Evolutionary conservation across 129 eudicot species (phyloP).

Genomic region (Ambrosia artemisiifolia): DNA sequence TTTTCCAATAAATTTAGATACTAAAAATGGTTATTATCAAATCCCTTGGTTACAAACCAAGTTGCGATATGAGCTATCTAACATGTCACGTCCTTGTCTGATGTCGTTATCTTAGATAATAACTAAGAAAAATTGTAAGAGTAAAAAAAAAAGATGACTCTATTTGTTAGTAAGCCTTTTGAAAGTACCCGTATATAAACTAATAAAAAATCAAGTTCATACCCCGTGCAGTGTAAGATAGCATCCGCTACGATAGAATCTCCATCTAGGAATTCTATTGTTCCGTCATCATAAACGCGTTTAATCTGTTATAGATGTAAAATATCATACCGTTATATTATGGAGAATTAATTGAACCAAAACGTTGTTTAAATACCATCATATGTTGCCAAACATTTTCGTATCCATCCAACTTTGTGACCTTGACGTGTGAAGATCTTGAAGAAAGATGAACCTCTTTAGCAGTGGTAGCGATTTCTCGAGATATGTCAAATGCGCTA

Average conservation of each 20-base stretch:
- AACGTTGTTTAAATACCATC: conserved; percentile 28
- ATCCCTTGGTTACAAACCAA: too few species aligned
- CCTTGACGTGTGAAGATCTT: conserved; percentile 37
- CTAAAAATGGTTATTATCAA: neutral
- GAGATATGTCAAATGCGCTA: conserved; percentile 58
- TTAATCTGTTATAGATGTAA: conserved; percentile 34
- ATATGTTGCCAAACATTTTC: conserved; percentile 59
- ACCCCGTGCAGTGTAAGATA: conserved; percentile 83
- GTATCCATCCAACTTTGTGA: conserved; percentile 26
- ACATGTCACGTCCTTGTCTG: too few species aligned
- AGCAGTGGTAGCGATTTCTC: conserved; percentile 53
- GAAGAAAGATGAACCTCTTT: conserved; percentile 70
- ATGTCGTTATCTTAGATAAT: too few species aligned
- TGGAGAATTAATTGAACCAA: neutral
- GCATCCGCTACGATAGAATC: conserved; percentile 40
- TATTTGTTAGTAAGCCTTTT: too few species aligned
- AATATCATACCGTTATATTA: neutral
- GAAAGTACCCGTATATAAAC: too few species aligned
- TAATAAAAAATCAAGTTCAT: neutral
- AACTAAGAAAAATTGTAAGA: too few species aligned
- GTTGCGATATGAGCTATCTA: too few species aligned
- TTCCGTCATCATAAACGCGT: conserved; percentile 48
- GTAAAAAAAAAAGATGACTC: too few species aligned
- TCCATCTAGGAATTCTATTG: conserved; percentile 51
- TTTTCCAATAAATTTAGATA: neutral